Evolutionary conservation across 441 rosid species (phyloP).

Genomic region (Biscutella laevigata): DNA sequence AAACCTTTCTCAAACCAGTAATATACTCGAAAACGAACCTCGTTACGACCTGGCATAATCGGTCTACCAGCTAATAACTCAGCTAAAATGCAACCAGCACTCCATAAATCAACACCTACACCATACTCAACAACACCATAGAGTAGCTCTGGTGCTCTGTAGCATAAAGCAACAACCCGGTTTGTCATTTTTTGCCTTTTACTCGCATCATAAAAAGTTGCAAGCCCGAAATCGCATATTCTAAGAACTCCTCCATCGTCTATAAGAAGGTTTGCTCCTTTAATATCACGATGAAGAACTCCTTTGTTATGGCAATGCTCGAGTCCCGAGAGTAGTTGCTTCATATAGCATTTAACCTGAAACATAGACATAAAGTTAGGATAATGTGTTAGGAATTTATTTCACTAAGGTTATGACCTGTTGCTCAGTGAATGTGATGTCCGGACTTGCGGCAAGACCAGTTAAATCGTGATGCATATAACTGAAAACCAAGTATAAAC

Average conservation of each 20-base stretch:
- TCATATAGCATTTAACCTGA: conserved; percentile 87
- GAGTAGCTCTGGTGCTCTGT: conserved; percentile 93
- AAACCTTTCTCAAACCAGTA: conserved; percentile 5
- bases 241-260: conserved; percentile 72
- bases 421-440: conserved; percentile 63
- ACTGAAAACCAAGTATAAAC: conserved; percentile 78
- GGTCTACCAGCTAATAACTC: conserved; percentile 92
- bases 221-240: conserved; percentile 91
- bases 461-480: conserved; percentile 96
- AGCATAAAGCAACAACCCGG: conserved; percentile 90
- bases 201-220: conserved; percentile 71
- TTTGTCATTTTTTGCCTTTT: conserved; percentile 79
- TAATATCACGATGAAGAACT: conserved; percentile 94
- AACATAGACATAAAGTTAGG: not conserved
- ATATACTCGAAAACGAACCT: conserved; percentile 37
- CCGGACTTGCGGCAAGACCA: conserved; percentile 83
- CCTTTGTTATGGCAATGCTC: conserved; percentile 80
- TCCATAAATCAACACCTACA: conserved; percentile 87
- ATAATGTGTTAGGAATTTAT: not conserved
- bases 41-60: conserved; percentile 86
- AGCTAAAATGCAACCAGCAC: conserved; percentile 93
- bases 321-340: conserved; percentile 76
- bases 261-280: conserved; percentile 90
- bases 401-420: conserved; percentile 41
- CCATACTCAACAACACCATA: conserved; percentile 80